These are phyloP conservation scores for Phanerochaete carnosa DNA, from an alignment of 768 basidiomycete species.

Conservation along the genomic window DNA sequence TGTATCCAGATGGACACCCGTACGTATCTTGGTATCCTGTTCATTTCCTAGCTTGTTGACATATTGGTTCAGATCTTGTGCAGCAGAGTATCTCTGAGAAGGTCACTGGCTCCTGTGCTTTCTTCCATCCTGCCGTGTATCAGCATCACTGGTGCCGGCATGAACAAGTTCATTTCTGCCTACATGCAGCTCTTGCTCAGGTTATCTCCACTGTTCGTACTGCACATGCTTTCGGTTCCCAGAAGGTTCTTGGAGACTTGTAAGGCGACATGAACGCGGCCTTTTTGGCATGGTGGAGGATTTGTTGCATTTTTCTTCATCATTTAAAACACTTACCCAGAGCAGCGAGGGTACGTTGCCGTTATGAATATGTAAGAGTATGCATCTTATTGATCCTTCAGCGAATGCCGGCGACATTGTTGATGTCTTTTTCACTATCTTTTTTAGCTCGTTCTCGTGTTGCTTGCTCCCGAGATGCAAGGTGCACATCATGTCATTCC, in stretches of 20 bases:
- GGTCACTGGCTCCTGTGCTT: conserved; percentile 82
- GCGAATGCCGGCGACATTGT: conserved; percentile 71
- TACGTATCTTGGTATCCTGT: conserved; percentile 31
- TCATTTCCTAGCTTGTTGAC: neutral
- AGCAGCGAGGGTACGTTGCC: conserved; percentile 44
- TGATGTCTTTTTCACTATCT: conserved; percentile 79
- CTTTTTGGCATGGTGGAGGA: conserved; percentile 55
- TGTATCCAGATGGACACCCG: conserved; percentile 88
- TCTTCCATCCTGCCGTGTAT: conserved; percentile 85
- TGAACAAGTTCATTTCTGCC: conserved; percentile 64
- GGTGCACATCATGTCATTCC: conserved; percentile 33
- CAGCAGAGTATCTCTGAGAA: conserved; percentile 94
- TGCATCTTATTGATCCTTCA: conserved; percentile 19
- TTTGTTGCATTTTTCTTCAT: conserved; percentile 79
- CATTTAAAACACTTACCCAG: conserved; percentile 74
- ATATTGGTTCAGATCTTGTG: conserved; percentile 62
- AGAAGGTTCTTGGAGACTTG: conserved; percentile 53
- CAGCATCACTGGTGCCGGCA: conserved; percentile 62
- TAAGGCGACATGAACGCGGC: conserved; percentile 61
- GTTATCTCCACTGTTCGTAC: conserved; percentile 89
- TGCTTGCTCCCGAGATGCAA: conserved; percentile 87
- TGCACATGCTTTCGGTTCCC: conserved; percentile 87
- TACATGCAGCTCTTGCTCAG: conserved; percentile 56
- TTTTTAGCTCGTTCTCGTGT: conserved; percentile 88
- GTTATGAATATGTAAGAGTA: neutral